These are phyloP conservation scores for Vigna unguiculata DNA, from an alignment of 306 rosid genomes.

Conservation along the genomic window DNA sequence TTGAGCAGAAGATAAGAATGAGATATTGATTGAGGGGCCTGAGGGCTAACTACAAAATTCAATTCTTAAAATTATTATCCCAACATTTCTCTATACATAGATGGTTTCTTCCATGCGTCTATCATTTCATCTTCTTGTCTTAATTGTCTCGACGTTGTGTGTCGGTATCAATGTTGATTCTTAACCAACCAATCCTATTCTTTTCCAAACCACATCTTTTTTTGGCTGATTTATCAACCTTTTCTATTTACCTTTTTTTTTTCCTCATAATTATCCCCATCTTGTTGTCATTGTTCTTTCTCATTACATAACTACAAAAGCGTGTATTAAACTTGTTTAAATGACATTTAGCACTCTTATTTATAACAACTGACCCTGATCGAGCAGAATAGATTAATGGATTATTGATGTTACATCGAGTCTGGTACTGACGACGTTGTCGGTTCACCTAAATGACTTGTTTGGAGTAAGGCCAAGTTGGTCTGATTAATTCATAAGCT, in stretches of 20 bases:
- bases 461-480: background rate
- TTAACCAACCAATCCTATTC: slow-evolving; percentile 55
- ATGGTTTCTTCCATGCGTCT: slow-evolving; percentile 28
- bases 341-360: slow-evolving; percentile 17
- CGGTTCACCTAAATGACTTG: slow-evolving; percentile 29
- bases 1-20: slow-evolving; percentile 43
- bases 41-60: slow-evolving; percentile 25
- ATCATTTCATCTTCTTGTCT: slow-evolving; percentile 22
- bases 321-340: slow-evolving; percentile 35
- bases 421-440: slow-evolving; percentile 43
- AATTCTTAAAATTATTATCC: slow-evolving; percentile 36
- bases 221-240: slow-evolving; percentile 30
- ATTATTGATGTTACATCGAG: slow-evolving; percentile 44
- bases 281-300: slow-evolving; percentile 12
- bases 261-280: background rate
- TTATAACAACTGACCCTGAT: slow-evolving; percentile 7
- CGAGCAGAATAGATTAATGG: slow-evolving; percentile 15
- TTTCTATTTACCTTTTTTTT: slow-evolving; percentile 3
- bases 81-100: slow-evolving; percentile 34
- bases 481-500: slow-evolving; percentile 39
- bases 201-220: slow-evolving; percentile 44
- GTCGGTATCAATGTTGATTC: slow-evolving; percentile 67
- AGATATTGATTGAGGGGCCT: background rate
- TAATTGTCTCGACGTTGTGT: slow-evolving; percentile 48
- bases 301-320: background rate